phyloP scores from a whole-genome alignment of 2,329 filamentous ascomycete genomes.

The Lasiodiplodia sp. region DNA sequence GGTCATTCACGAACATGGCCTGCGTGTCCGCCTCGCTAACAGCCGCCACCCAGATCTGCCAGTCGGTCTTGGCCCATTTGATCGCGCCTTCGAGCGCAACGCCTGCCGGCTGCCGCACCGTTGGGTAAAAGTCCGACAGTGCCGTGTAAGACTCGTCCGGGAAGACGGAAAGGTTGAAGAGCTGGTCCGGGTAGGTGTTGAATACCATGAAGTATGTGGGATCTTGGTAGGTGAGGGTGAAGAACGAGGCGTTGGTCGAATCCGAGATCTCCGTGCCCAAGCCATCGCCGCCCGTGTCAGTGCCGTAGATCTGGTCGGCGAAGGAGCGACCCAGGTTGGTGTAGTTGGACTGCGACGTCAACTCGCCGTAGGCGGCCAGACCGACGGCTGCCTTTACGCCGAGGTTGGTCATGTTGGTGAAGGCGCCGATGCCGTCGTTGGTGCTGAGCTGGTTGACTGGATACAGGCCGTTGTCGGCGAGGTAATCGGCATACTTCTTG shows the following conservation, averaged over 20 bases:
- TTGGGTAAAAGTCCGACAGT: slow-evolving; percentile 47
- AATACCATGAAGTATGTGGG: slow-evolving; percentile 49
- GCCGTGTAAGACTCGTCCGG: slow-evolving; percentile 45
- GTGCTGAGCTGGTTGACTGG: slow-evolving; percentile 51
- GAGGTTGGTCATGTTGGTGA: slow-evolving; percentile 55
- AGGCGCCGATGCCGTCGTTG: slow-evolving; percentile 51
- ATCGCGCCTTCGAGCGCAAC: slow-evolving; percentile 50
- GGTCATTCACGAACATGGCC: slow-evolving; percentile 46
- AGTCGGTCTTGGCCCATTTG: slow-evolving; percentile 54
- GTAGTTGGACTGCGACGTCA: slow-evolving; percentile 49
- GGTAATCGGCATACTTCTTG: slow-evolving; percentile 51
- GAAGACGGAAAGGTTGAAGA: slow-evolving; percentile 50
- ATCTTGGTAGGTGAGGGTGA: slow-evolving; percentile 49
- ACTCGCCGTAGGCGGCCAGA: slow-evolving; percentile 53
- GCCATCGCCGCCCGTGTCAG: slow-evolving; percentile 21
- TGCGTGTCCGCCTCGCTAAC: slow-evolving; percentile 29
- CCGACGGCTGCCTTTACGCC: slow-evolving; percentile 57
- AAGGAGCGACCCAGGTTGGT: slow-evolving; percentile 46
- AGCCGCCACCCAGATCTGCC: slow-evolving; percentile 54
- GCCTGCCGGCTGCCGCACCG: slow-evolving; percentile 46
- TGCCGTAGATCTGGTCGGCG: slow-evolving; percentile 28
- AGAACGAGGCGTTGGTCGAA: slow-evolving; percentile 46
- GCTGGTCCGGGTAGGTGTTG: slow-evolving; percentile 52
- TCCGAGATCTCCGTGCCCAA: slow-evolving; percentile 26
- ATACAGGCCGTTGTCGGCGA: slow-evolving; percentile 49